Percentiles rank a stretch among this genome's conserved stretches.
These are phyloP conservation scores for Porcisia deanei DNA, from an alignment of 208 protist species.

Conservation along the genomic window DNA sequence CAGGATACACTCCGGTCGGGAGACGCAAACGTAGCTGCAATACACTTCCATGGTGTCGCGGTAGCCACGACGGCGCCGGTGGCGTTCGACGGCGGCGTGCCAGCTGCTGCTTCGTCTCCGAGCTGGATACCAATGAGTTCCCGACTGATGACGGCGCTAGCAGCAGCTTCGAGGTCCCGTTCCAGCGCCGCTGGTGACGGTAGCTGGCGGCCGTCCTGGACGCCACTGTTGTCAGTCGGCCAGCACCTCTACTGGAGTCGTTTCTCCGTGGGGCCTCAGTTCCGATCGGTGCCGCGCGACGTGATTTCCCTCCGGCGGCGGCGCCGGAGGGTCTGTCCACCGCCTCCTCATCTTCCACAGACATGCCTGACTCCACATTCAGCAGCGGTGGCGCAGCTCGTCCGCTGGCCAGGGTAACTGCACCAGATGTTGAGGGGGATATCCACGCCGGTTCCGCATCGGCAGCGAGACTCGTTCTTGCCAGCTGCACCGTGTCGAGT, in stretches of 20 bases:
- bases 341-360: background rate
- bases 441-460: background rate
- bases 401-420: background rate
- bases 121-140: background rate
- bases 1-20: constrained; percentile 66
- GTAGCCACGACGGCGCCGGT: constrained; percentile 79
- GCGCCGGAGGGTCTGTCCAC: background rate
- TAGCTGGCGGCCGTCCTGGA: constrained; percentile 20
- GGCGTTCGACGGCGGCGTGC: constrained; percentile 20
- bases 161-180: constrained; percentile 21
- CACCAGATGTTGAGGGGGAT: background rate
- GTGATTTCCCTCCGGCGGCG: background rate
- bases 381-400: constrained; percentile 5
- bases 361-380: constrained; percentile 13
- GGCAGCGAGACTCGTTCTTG: background rate
- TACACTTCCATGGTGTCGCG: constrained; percentile 52
- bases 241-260: background rate
- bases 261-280: background rate
- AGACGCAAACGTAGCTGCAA: constrained; percentile 67
- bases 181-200: constrained; percentile 20
- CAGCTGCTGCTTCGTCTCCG: constrained; percentile 1
- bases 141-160: background rate
- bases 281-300: background rate
- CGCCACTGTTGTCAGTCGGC: constrained; percentile 4
- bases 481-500: constrained; percentile 9